phyloP scores from a whole-genome alignment of 768 basidiomycete species.

The Termitomyces sp. region DNA sequence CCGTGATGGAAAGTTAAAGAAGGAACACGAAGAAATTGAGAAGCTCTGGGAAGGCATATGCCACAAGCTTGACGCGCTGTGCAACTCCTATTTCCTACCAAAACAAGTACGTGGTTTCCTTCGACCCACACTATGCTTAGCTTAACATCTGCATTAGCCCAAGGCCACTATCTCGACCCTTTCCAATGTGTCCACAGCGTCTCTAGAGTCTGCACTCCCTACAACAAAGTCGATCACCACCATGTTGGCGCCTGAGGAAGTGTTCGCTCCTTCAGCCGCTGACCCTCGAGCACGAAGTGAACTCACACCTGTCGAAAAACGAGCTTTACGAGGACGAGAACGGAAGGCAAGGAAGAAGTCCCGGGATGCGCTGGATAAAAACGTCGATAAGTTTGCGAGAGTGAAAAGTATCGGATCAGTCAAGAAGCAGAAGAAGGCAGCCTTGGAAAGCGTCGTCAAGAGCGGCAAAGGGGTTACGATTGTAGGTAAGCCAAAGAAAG shows the following conservation, averaged over 20 bases:
- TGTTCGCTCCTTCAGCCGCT: conserved; percentile 61
- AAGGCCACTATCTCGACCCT: conserved; percentile 85
- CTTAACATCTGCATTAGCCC: conserved; percentile 50
- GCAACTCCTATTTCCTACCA: conserved; percentile 93
- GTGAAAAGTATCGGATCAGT: conserved; percentile 49
- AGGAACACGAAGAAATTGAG: conserved; percentile 88
- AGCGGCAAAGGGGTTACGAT: conserved; percentile 85
- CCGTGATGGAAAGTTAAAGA: conserved; percentile 82
- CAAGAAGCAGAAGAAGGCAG: conserved; percentile 83
- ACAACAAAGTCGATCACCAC: conserved; percentile 71
- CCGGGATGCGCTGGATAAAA: conserved; percentile 62
- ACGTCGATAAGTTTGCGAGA: conserved; percentile 63
- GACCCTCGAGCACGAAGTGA: conserved; percentile 71
- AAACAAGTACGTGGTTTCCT: conserved; percentile 65
- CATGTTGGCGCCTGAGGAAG: conserved; percentile 92
- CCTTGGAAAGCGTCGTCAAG: conserved; percentile 80
- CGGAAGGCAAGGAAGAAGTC: conserved; percentile 70
- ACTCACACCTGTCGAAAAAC: conserved; percentile 84
- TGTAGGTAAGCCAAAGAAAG: conserved; percentile 66
- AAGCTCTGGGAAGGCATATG: conserved; percentile 83
- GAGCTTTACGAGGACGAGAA: conserved; percentile 61
- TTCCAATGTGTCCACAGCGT: conserved; percentile 76
- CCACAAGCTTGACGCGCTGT: conserved; percentile 87
- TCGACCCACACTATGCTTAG: neutral
- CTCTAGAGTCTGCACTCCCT: conserved; percentile 89